Evolutionary conservation across 2,329 filamentous ascomycete genomes (phyloP), one percentile per base, ranked within the genome.

Genomic region (Lasiodiplodia citricola): DNA sequence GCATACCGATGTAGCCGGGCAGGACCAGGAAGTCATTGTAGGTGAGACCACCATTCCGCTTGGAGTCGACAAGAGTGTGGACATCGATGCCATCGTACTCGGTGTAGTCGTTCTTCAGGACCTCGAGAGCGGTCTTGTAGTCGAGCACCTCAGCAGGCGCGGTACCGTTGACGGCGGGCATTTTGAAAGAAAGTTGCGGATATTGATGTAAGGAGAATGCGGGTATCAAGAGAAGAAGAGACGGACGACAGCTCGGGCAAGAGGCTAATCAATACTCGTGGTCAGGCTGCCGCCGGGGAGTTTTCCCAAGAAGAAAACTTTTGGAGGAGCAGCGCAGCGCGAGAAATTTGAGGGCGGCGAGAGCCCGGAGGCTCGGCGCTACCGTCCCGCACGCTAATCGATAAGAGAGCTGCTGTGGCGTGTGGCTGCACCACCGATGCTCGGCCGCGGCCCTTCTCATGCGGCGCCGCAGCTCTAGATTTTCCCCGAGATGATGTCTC

Each of bases 11-110:
- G 85, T 97, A 97, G 80, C 96, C 96, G 69, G 96, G 96, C 71
- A 99, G 88, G 76, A 99, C 85, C 72, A 99, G 90, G 86, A 99
- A 99, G 83, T 99, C 96, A 83, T 99, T 99, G 88, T 97, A 99
- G 70, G 95, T 98, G 78, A 99, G 87, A 77, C 96, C 96, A 71
- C 96, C 96, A 78, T 94, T 92, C 82, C 91, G 91, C 84, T 92
- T 91, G 73, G 95, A 94, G 85, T 99, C 92, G 80, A 98, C 89
- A 75, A 99, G 87, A 72, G 93, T 90, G 78, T 93, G 86, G 77
- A 96, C 89, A 79, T 93, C 89, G 75, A 99, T 91, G 70, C 96
- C 96, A 88, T 99, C 96, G 75, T 85, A 87, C 80, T 87, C 86
- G 73, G 90, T 80, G 82, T 97, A 97, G 78, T 95, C 89, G 70